Evolutionary conservation across 2,329 filamentous ascomycete genomes (phyloP).

Genomic region (Stemphylium vesicarium): DNA sequence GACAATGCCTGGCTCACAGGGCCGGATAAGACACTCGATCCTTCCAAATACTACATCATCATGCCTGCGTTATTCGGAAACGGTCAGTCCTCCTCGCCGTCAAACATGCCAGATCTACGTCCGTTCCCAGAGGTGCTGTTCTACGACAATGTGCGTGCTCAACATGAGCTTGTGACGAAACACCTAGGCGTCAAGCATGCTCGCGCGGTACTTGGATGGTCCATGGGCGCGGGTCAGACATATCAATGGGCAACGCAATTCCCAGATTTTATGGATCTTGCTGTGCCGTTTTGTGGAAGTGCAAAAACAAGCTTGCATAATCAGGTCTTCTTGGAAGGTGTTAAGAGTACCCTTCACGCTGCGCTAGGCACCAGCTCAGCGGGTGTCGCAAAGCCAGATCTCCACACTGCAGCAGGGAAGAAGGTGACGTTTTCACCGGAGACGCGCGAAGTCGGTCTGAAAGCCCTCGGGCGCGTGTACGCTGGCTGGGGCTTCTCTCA

Average conservation of each 20-base stretch:
- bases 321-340: constrained; percentile 70
- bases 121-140: constrained; percentile 69
- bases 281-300: constrained; percentile 70
- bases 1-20: constrained; percentile 80
- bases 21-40: constrained; percentile 67
- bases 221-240: constrained; percentile 72
- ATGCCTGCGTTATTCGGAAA: constrained; percentile 74
- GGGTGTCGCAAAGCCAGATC: constrained; percentile 50
- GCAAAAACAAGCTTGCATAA: constrained; percentile 71
- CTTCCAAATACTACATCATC: constrained; percentile 71
- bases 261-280: constrained; percentile 69
- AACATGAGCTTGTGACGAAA: constrained; percentile 69
- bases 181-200: constrained; percentile 66
- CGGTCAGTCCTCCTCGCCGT: constrained; percentile 70
- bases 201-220: constrained; percentile 70
- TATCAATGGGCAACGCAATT: constrained; percentile 70
- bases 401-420: constrained; percentile 27
- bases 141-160: constrained; percentile 73
- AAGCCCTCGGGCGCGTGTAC: constrained; percentile 76
- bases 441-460: constrained; percentile 65
- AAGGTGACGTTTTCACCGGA: constrained; percentile 58
- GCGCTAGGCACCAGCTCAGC: constrained; percentile 62
- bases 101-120: constrained; percentile 61
- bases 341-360: constrained; percentile 65
- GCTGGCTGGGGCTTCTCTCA: constrained; percentile 84